A percentile compares a stretch with the other conserved stretches of the same genome.
These are phyloP conservation scores for Rhodomyrtus psidioides DNA, from an alignment of 441 rosid species.

Conservation along the genomic window DNA sequence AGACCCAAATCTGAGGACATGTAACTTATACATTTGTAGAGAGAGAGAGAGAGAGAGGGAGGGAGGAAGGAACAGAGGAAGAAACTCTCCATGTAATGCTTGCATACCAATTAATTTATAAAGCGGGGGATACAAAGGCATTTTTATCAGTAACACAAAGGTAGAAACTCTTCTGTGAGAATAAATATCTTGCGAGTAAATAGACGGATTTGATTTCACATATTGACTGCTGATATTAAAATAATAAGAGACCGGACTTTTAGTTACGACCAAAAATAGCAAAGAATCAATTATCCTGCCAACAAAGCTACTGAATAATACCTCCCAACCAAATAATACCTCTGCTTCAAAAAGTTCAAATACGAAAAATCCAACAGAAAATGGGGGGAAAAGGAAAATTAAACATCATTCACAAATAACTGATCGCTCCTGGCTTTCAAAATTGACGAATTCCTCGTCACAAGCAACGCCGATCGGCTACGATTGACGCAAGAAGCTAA, in stretches of 20 bases:
- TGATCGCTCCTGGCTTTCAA: background rate
- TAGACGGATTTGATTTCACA: background rate
- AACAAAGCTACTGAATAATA: constrained; percentile 15
- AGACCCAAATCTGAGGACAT: background rate
- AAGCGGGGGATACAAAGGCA: background rate
- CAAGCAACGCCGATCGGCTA: background rate
- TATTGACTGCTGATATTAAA: background rate
- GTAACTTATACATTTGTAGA: background rate
- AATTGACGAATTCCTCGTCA: background rate
- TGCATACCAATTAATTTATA: background rate
- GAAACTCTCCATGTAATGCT: too few species aligned
- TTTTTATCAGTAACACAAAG: background rate
- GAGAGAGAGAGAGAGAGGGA: background rate
- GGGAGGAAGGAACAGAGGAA: too few species aligned
- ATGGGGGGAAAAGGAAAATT: background rate
- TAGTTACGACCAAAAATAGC: background rate
- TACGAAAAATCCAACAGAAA: background rate
- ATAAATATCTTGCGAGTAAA: background rate
- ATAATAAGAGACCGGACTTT: background rate
- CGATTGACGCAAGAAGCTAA: background rate
- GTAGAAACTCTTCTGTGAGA: background rate
- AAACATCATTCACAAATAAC: background rate
- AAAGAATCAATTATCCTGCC: background rate
- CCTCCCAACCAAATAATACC: constrained; percentile 89
- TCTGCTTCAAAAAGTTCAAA: constrained; percentile 30